Base-by-base conservation (phyloP, 306 rosid species). In the Cyclanthera cordifolia region DNA sequence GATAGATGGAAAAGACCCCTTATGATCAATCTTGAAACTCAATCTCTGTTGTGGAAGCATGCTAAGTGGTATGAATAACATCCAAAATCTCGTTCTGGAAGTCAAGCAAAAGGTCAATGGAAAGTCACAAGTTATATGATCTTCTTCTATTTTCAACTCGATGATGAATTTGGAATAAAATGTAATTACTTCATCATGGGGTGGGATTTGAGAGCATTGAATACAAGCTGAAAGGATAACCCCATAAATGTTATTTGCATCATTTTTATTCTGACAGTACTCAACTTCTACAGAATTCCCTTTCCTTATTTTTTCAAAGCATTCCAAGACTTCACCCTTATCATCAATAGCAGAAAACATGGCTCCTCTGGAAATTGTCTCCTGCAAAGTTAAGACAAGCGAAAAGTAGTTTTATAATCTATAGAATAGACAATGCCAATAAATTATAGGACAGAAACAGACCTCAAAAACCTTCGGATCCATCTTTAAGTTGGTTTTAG, bases 221-320 rank as follows among this genome's bases (percentile, higher is more conserved):
- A 52, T 52, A 52, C 56, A 52, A 52, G 56, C 56, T 8, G 13
- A 50, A 13, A 64, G n/a, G 13, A 34, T 5, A 39, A 73, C n/a
- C 17, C 77, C 72, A 15, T 52, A 52, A 1, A 64, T 16, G 65
- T 74, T 70, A 8, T 54, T 71, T 46, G 6, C 50, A 60, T 71
- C 49, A 12, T 24, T 20, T 17, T 2, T 24, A 23, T 10, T 4
- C 19, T 24, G 53, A 51, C 0, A 51, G 14, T 4, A 39, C 28
- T 17, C 56, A 52, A 52, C 3, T 20, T 70, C 23, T 28, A 8
- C 6, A 10, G 49, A 34, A 2, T 20, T 1, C 10, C 37, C 14
- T 12, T 11, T 43, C 11, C n/a, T 53, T 1, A 1, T 4, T 48
- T 37, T 6, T 2, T 1, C 13, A 14, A 75, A 75, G 70, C 70